Evolutionary conservation across 2,329 filamentous ascomycete species (phyloP).

Genomic region (Colletotrichum paranaense): DNA sequence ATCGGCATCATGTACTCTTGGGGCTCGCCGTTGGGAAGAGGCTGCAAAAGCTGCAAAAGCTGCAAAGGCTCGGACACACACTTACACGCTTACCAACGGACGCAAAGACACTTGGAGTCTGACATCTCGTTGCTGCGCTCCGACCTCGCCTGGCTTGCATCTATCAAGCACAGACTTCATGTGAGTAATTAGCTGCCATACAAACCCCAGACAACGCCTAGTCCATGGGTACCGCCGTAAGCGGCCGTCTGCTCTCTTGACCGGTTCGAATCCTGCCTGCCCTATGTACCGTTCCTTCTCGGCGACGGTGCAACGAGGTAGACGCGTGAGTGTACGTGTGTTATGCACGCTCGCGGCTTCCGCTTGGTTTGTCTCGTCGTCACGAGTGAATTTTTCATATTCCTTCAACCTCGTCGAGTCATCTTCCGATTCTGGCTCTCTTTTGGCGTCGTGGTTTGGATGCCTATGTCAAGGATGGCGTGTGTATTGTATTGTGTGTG

Average conservation of each 20-base stretch:
- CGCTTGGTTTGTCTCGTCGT: neutral
- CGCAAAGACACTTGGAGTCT: neutral
- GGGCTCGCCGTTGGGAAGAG: conserved; percentile 1
- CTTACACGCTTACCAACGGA: neutral
- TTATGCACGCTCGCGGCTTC: neutral
- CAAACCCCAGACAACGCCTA: conserved; percentile 1
- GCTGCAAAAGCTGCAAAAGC: neutral
- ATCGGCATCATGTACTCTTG: neutral
- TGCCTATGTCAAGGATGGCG: neutral
- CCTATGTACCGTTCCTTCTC: no score
- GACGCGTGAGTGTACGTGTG: neutral
- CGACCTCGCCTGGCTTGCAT: conserved; percentile 22
- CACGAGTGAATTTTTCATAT: no score
- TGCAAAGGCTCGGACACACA: neutral
- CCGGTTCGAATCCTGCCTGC: neutral
- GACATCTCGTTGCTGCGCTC: neutral
- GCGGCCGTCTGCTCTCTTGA: neutral
- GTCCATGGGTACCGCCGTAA: conserved; percentile 23
- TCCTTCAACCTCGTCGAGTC: neutral
- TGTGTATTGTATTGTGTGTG: conserved; percentile 7
- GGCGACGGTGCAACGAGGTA: neutral
- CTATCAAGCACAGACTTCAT: conserved; percentile 29
- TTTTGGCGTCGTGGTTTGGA: neutral
- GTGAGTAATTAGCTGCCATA: conserved; percentile 28
- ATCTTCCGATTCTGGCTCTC: neutral